These are phyloP conservation scores for Backusella luteola DNA, from an alignment of 192 early-diverging fungal species.

Conservation along the genomic window DNA sequence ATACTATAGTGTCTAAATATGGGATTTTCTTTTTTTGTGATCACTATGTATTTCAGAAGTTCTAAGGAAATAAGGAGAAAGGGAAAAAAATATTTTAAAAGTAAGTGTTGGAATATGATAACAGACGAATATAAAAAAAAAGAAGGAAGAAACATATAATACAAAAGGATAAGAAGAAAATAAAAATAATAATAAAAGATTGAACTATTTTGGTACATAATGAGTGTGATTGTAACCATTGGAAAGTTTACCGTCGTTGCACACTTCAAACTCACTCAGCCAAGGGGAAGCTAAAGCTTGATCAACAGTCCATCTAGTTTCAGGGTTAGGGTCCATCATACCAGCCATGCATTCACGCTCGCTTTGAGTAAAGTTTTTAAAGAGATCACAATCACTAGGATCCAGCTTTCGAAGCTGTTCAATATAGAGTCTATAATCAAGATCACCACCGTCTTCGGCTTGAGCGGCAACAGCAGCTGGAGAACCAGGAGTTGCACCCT, in stretches of 20 bases:
- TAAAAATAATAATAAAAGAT: not conserved
- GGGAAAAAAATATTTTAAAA: not conserved
- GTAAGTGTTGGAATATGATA: not conserved
- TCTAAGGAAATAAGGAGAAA: constrained; percentile 3
- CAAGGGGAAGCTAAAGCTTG: constrained; percentile 39
- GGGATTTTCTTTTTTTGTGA: not conserved
- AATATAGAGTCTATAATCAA: constrained; percentile 14
- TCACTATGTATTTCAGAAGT: not conserved
- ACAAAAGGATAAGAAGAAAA: not conserved
- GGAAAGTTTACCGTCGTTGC: constrained; percentile 34
- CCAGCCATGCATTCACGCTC: constrained; percentile 31
- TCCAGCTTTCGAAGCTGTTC: constrained; percentile 20
- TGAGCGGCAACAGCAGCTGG: constrained; percentile 28
- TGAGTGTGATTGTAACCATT: constrained; percentile 34
- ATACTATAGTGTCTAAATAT: not conserved
- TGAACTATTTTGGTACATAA: constrained; percentile 3
- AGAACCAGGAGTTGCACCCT: constrained; percentile 12
- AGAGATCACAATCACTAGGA: constrained; percentile 16
- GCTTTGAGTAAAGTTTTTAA: constrained; percentile 12
- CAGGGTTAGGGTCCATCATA: constrained; percentile 43
- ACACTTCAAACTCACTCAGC: constrained; percentile 42
- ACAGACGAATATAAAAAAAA: not conserved
- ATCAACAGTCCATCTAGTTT: constrained; percentile 42
- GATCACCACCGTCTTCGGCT: constrained; percentile 23
- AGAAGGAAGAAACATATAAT: not conserved